Evolutionary conservation across 306 rosid genomes (phyloP), one percentile per base, ranked within the genome.

Genomic region (Myrica gale): DNA sequence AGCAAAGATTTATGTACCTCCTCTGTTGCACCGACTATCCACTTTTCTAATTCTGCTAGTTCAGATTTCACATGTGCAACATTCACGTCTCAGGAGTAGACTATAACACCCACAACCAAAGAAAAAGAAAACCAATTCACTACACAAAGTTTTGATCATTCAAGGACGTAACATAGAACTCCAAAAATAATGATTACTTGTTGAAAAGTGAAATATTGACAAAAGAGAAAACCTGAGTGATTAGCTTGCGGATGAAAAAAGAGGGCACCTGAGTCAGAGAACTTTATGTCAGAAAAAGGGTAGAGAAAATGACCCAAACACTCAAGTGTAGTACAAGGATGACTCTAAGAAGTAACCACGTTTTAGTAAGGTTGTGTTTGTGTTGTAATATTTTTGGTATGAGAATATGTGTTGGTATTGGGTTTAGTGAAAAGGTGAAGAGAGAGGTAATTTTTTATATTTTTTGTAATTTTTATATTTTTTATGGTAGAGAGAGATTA

Each of bases 41-140:
- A 95, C 73, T 92, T 95, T 87, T 95, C 99, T 58, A 95, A 81
- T 83, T 95, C 99, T 26, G 97, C 93, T 12, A 95, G 86, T 82
- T 97, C 97, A 84, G 99, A 95, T 83, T 89, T 92, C 62, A 92
- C 96, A 80, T 9, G 99, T 88, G 85, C 99, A 95, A 80, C 99
- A 95, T 80, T 95, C 97, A 63, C 97, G 99, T 71, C 97, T 88
- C 74, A 95, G 86, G 63, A 95, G 93, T 77, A 95, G 92, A 80
- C 99, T 95, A 71, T 63, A n/a, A 23, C 21, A 51, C n/a, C n/a
- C 43, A 16, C 44, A 65, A 63, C 15, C 51, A 47, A 44, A 72
- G 48, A 26, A 74, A 58, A 44, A 52, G 46, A 76, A 76, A 47
- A 78, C 71, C 56, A 74, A 23, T 55, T 78, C 76, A 74, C 65